Evolutionary conservation across 2,329 filamentous ascomycete genomes (phyloP).

Genomic region (Phoma sp.): DNA sequence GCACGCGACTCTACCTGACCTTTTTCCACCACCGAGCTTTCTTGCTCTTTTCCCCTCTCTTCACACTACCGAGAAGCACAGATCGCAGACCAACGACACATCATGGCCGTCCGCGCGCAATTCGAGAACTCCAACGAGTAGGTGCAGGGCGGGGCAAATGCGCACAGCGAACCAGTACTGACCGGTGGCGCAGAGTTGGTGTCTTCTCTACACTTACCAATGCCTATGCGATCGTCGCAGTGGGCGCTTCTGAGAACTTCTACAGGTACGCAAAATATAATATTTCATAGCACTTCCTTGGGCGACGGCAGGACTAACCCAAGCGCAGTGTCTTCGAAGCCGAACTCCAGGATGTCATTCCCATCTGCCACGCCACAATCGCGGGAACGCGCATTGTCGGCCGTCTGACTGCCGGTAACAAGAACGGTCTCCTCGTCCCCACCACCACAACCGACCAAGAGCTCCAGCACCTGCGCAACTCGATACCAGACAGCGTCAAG

Average conservation of each 20-base stretch:
- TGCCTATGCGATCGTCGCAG: constrained; percentile 91
- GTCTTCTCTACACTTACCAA: constrained; percentile 98
- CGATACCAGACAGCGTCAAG: constrained; percentile 86
- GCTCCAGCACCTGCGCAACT: constrained; percentile 94
- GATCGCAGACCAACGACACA: constrained; percentile 17
- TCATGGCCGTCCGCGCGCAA: constrained; percentile 63
- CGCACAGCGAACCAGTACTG: constrained; percentile 13
- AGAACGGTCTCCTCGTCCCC: constrained; percentile 93
- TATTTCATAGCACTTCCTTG: not conserved
- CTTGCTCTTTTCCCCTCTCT: not conserved
- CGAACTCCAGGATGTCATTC: constrained; percentile 95
- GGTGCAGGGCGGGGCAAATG: constrained; percentile 37
- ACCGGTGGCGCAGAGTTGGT: constrained; percentile 71
- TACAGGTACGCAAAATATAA: constrained; percentile 68
- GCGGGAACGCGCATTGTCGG: constrained; percentile 96
- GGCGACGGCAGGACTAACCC: constrained; percentile 23
- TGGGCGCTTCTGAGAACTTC: constrained; percentile 98
- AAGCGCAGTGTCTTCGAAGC: constrained; percentile 84
- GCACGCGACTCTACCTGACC: constrained; percentile 15
- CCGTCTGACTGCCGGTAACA: constrained; percentile 93
- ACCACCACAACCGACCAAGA: constrained; percentile 98
- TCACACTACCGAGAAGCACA: constrained; percentile 4
- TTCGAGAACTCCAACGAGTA: constrained; percentile 94
- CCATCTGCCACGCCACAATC: constrained; percentile 95
- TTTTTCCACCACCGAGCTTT: not conserved